Conservation (phyloP, 129 eudicot species). For the Tagetes patula region DNA sequence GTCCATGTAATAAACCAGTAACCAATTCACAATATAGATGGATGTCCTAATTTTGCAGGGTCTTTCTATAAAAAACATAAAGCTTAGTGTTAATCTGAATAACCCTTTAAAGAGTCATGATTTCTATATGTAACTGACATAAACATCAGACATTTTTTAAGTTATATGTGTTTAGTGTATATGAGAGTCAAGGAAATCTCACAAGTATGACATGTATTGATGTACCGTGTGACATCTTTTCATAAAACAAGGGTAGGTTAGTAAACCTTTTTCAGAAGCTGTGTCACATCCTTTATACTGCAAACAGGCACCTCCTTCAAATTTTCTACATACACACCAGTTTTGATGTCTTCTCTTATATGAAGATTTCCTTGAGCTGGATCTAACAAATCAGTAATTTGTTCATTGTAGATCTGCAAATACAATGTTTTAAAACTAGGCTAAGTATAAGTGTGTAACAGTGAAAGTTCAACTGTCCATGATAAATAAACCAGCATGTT, state of each 20-base stretch:
- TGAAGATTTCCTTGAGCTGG: slow-evolving; percentile 80
- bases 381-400: slow-evolving; percentile 86
- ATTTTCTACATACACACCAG: slow-evolving; percentile 92
- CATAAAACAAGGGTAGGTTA: not conserved
- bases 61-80: not conserved
- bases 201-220: slow-evolving; percentile 7
- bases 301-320: slow-evolving; percentile 76
- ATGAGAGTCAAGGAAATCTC: not conserved
- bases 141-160: not conserved
- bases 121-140: not conserved
- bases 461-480: slow-evolving; percentile 8
- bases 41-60: not conserved
- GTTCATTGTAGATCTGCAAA: slow-evolving; percentile 84
- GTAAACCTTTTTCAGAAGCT: slow-evolving; percentile 74
- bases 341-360: slow-evolving; percentile 87
- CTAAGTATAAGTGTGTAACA: slow-evolving; percentile 14
- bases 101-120: not conserved
- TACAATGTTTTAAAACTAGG: slow-evolving; percentile 17
- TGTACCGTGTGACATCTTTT: not conserved
- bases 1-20: not conserved
- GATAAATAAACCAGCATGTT: slow-evolving; percentile 4
- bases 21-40: slow-evolving; percentile 12
- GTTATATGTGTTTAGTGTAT: not conserved
- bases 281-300: slow-evolving; percentile 68
- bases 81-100: slow-evolving; percentile 10